Base-by-base conservation (phyloP, 1,284 basidiomycete genomes). In the Ceratobasidium papillatum region DNA sequence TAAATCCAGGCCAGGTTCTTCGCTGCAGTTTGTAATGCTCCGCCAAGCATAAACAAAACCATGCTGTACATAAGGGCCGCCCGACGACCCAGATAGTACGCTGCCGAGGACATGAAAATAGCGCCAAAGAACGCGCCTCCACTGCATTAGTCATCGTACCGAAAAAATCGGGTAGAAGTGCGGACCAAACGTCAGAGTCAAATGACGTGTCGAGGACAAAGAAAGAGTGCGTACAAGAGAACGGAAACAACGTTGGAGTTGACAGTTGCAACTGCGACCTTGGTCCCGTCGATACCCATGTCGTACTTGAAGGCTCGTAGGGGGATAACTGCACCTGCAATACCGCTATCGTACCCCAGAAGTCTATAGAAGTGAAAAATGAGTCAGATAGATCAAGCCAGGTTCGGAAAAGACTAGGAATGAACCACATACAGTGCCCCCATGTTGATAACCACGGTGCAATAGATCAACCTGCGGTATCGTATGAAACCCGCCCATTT, bases 311-410 rank as follows among this genome's bases (percentile, higher is more conserved):
- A 76, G 27, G 73, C 66, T n/a, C 73, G 73, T 14, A 76, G 73
- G 8, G 74, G 73, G 30, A 76, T 76, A 22, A 59, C 63, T 1
- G 75, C 75, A 3, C 75, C 75, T 38, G 75, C 75, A 27, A 76
- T 76, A 14, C 75, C 73, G 19, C 73, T 75, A 63, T 76, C 75
- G 52, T 76, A 76, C 8, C 75, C 75, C 30, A 76, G 52, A n/a
- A 76, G 49, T 19, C 75, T 76, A 56, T 7, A 63, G 17, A 17
- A n/a, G 34, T 27, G 34, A 34, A 51, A 54, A 49, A 27, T 9
- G 45, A n/a, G 25, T 58, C 27, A 34, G 36, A 41, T 8, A 38
- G 30, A 64, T 36, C 61, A 32, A 36, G 36, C 27, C 11, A 64
- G 49, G n/a, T 19, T 22, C 11, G 9, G 54, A 56, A 65, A 52